A percentile compares a stretch with the other conserved stretches of the same genome.
These are phyloP conservation scores for Paecilomyces formosus DNA, from an alignment of 2,329 filamentous ascomycete species.

Conservation along the genomic window DNA sequence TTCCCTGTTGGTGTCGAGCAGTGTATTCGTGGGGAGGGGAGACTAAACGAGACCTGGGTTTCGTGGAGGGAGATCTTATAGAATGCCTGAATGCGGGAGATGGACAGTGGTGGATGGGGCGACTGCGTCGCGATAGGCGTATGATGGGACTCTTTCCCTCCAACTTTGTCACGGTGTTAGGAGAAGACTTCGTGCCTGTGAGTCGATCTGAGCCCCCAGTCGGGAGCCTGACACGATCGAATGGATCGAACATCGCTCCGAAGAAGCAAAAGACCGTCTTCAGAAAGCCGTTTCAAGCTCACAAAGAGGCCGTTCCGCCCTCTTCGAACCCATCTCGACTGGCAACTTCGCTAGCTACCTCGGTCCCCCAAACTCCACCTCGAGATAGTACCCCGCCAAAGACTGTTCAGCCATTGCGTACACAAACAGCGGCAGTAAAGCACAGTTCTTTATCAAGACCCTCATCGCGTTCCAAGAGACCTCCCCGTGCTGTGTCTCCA, in stretches of 20 bases:
- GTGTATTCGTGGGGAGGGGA: conserved; percentile 93
- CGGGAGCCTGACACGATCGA: conserved; percentile 40
- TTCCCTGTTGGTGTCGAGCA: conserved; percentile 86
- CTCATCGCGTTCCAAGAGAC: conserved; percentile 6
- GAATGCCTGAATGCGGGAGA: conserved; percentile 97
- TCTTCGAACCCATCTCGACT: conserved; percentile 24
- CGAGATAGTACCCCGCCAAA: conserved; percentile 25
- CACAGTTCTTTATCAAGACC: conserved; percentile 27
- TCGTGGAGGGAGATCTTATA: conserved; percentile 95
- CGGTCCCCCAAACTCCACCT: conserved; percentile 28
- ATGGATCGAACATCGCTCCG: conserved; percentile 42
- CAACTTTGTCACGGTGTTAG: conserved; percentile 91
- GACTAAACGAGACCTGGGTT: conserved; percentile 90
- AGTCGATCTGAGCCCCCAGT: conserved; percentile 46
- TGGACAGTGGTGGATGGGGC: conserved; percentile 96
- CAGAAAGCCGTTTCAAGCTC: conserved; percentile 59
- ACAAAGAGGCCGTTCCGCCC: conserved; percentile 42
- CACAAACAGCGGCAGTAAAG: conserved; percentile 29
- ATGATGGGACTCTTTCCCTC: conserved; percentile 92
- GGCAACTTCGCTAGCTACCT: conserved; percentile 28
- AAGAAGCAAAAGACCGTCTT: conserved; percentile 54
- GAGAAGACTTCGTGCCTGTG: conserved; percentile 71
- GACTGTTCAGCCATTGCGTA: conserved; percentile 25
- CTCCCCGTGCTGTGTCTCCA: neutral
- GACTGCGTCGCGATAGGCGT: conserved; percentile 78